These are phyloP conservation scores for Leucocoprinus birnbaumii DNA, from an alignment of 768 basidiomycete genomes.

Conservation along the genomic window DNA sequence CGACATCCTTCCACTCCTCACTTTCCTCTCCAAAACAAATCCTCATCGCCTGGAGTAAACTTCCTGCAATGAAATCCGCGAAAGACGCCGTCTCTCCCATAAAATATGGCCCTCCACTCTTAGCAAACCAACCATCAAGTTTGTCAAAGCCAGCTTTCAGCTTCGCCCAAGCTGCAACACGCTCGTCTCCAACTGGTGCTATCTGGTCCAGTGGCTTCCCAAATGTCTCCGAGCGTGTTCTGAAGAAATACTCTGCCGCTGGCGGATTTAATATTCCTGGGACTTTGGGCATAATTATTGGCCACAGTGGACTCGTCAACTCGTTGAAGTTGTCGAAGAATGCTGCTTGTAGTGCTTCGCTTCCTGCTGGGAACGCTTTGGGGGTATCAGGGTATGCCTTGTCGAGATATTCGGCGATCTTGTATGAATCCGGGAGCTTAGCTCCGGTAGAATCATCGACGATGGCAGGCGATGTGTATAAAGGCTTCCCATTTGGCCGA, in stretches of 20 bases:
- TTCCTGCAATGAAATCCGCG: constrained; percentile 32
- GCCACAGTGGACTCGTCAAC: neutral
- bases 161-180: constrained; percentile 19
- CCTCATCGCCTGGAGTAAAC: constrained; percentile 24
- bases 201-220: constrained; percentile 21
- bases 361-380: constrained; percentile 25
- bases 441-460: constrained; percentile 37
- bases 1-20: constrained; percentile 31
- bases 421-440: constrained; percentile 34
- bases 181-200: constrained; percentile 17
- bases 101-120: constrained; percentile 22
- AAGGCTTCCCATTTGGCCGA: constrained; percentile 25
- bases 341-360: constrained; percentile 13
- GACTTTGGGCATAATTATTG: constrained; percentile 13
- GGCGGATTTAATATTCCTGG: constrained; percentile 11
- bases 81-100: constrained; percentile 30
- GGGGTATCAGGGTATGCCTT: constrained; percentile 39
- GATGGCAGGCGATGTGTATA: constrained; percentile 45
- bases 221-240: constrained; percentile 14
- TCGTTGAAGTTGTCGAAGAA: constrained; percentile 10
- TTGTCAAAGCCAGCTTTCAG: constrained; percentile 17
- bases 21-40: constrained; percentile 28
- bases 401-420: constrained; percentile 49
- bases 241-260: constrained; percentile 15
- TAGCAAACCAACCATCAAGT: constrained; percentile 20